Base-by-base conservation (phyloP, 148 eudicot genomes). In the Camellia lanceoleosa region DNA sequence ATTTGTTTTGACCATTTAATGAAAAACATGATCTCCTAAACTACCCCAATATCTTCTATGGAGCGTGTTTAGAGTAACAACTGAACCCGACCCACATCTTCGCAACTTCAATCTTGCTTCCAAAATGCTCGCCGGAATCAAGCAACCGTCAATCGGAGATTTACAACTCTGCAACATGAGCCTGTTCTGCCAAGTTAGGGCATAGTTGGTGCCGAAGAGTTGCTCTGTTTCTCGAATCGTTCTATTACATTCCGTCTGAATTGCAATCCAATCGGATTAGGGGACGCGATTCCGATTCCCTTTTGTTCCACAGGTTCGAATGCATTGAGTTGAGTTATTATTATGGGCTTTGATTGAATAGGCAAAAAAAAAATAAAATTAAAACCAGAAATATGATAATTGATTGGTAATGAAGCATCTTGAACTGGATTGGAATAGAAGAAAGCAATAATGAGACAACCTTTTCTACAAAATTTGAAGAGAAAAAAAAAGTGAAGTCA, bases 221-320 rank as follows among this genome's bases (percentile, higher is more conserved):
- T 0, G 9, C 0, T 5, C 3, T 15, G 86, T 76, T 7, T 83
- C 78, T 0, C 3, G n/a, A 5, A 92, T 71, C 5, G 81, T 54
- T 7, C 97, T 92, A 68, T 30, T n/a, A 67, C 98, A 95, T 1
- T 87, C 87, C 86, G 10, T 58, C 62, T 2, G 9, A 3, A 15
- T 74, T 80, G 68, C 98, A 95, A n/a, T 67, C 70, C 9, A 95
- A 64, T 5, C 5, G 88, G 68, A 91, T 90, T 84, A 91, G 1
- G 64, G 84, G 6, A 90, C 90, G 12, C 42, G 68, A 43, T 5
- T 67, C 18, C 1, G 55, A 76, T 52, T 12, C 7, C 47, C 3
- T 1, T 43, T 66, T 8, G 54, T 72, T 5, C 84, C 89, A 73
- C 94, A 94, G 3, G 63, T 11, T n/a, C 71, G 84, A 13, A 15